phyloP scores from a whole-genome alignment of 2,329 filamentous ascomycete species.

The Pseudopithomyces chartarum region DNA sequence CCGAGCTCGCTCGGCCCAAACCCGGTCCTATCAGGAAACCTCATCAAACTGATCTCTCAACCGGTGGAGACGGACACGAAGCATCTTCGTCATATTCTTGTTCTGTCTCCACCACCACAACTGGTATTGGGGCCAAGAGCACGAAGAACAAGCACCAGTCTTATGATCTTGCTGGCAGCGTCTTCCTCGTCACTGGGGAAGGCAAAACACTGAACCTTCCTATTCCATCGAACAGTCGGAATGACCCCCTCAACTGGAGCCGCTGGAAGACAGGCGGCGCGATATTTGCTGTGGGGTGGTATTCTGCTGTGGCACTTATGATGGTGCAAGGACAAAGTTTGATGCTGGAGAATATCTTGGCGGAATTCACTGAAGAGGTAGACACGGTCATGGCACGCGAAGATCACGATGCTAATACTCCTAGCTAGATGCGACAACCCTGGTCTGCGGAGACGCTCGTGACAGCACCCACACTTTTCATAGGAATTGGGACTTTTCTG shows the following conservation, averaged over 20 bases:
- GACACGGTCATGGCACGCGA: neutral
- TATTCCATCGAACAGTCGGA: slow-evolving; percentile 28
- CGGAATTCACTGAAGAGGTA: slow-evolving; percentile 23
- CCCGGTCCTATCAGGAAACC: neutral
- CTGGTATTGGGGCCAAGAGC: neutral
- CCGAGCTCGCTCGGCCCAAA: neutral
- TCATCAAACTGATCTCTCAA: neutral
- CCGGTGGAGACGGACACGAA: neutral
- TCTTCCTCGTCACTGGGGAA: slow-evolving; percentile 29
- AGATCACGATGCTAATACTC: neutral
- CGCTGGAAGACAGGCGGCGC: slow-evolving; percentile 25
- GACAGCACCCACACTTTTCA: slow-evolving; percentile 38
- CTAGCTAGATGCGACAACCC: slow-evolving; percentile 21
- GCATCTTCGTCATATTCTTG: neutral
- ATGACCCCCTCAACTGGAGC: slow-evolving; percentile 32
- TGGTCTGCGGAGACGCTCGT: slow-evolving; percentile 33
- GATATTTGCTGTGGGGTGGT: slow-evolving; percentile 21
- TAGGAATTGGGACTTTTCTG: slow-evolving; percentile 43
- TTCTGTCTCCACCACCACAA: neutral
- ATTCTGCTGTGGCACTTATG: slow-evolving; percentile 19
- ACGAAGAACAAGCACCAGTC: slow-evolving; percentile 27
- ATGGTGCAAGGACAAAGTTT: slow-evolving; percentile 25
- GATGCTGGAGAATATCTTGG: slow-evolving; percentile 16
- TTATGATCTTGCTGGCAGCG: slow-evolving; percentile 28
- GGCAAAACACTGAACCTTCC: slow-evolving; percentile 30